These are phyloP conservation scores for Citrus mangshanensis DNA, from an alignment of 345 rosid genomes.

Conservation along the genomic window DNA sequence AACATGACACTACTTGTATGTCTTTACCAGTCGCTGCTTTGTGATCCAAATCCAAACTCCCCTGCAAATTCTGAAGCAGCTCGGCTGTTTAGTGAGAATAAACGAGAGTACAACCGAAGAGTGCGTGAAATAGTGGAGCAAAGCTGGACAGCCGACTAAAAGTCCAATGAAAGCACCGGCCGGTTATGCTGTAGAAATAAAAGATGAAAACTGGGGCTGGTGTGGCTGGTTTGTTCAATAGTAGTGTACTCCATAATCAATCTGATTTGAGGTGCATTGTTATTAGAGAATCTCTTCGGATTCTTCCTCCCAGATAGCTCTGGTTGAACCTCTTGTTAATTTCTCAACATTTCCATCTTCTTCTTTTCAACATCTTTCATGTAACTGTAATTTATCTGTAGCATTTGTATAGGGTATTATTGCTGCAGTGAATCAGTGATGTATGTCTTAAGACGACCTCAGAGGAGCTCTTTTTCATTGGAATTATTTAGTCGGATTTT, in stretches of 20 bases:
- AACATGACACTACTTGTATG: not conserved
- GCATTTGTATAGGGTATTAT: conserved; percentile 18
- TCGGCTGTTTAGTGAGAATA: conserved; percentile 74
- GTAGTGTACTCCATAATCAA: conserved; percentile 4
- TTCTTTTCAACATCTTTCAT: not conserved
- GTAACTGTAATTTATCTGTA: conserved; percentile 8
- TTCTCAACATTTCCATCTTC: not conserved
- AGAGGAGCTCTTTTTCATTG: not conserved
- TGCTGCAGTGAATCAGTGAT: not conserved
- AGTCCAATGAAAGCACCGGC: not conserved
- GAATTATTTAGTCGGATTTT: not conserved
- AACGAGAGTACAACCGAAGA: conserved; percentile 73
- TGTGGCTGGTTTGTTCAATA: not conserved
- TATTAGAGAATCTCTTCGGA: conserved; percentile 2
- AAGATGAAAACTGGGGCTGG: not conserved
- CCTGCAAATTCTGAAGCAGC: conserved; percentile 91
- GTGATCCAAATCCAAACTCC: conserved; percentile 83
- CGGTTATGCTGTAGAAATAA: conserved; percentile 4
- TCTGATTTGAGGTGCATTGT: conserved; percentile 19
- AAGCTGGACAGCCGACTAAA: conserved; percentile 76
- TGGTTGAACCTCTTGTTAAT: conserved; percentile 5
- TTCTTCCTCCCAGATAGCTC: conserved; percentile 18
- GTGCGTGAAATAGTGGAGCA: conserved; percentile 74
- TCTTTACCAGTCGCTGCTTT: conserved; percentile 57
- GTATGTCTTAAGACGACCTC: not conserved